Evolutionary conservation across 2,329 filamentous ascomycete species (phyloP), one percentile per base, ranked within the genome.

Genomic region (Cladorrhinum sp.): DNA sequence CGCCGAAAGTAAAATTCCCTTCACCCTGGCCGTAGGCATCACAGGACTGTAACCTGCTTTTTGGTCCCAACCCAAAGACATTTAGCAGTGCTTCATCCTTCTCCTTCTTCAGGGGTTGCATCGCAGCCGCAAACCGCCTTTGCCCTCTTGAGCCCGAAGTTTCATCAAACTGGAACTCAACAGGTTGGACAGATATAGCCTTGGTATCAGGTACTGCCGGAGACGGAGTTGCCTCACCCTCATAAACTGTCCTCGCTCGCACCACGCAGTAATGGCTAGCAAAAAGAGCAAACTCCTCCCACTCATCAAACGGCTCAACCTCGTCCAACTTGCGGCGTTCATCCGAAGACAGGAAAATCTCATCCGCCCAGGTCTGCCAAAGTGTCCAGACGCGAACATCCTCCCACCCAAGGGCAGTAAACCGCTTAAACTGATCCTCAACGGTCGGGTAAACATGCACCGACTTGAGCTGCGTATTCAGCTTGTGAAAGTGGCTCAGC

Each of bases 231-330:
- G 20, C 23, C 14, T 30, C 23, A 3, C 20, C 23, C 14, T 39
- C 58, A 36, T 52, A 57, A n/a, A 59, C 64, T 26, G 64, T 85
- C 48, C 77, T 81, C 14, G 91, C 91, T 55, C 86, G 79, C 8
- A 96, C 79, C 49, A 97, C 76, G 67, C 93, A 90, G 73, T 96
- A 96, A 74, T 97, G 93, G 33, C 87, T 86, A 1, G 85, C 86
- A 73, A 96, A 96, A 0, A 96, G 78, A 2, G 89, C 87, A 71
- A 97, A 92, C 69, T 97, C 94, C 74, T 98, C 94, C 92, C 92
- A 96, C 74, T 97, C 93, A 73, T 98, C 94, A 71, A 98, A 97
- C 0, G 89, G 86, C 70, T 97, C 94, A 16, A 92, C 74, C 0
- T 76, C 71, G 67, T 96, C 88, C 14, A 97, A 75, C 10, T 76